Percentiles rank a stretch among this genome's conserved stretches.
Conservation (phyloP, 768 basidiomycete genomes). For the Phanerodontia chrysosporium region DNA sequence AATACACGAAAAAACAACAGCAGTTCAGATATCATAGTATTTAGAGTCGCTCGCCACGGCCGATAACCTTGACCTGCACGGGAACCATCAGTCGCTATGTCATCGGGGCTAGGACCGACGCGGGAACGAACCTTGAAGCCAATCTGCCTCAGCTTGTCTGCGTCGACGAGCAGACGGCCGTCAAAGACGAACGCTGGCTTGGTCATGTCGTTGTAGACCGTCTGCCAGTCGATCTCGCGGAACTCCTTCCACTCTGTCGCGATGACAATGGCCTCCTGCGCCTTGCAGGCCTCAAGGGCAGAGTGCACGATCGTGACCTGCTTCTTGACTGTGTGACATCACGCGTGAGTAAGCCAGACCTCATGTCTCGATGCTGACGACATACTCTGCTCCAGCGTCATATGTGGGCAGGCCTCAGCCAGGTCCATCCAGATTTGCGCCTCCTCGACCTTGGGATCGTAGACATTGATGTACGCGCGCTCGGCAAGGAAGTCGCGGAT, state of each 20-base stretch:
- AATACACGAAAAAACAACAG: background rate
- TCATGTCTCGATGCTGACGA: background rate
- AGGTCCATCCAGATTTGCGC: conserved; percentile 87
- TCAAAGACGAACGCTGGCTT: conserved; percentile 99
- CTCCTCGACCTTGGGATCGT: conserved; percentile 86
- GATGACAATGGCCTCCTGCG: conserved; percentile 90
- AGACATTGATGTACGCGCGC: conserved; percentile 80
- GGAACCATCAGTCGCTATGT: background rate
- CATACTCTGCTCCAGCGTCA: conserved; percentile 65
- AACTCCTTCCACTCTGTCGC: conserved; percentile 99
- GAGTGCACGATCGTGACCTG: conserved; percentile 75
- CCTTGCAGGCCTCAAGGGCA: conserved; percentile 83
- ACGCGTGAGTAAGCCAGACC: background rate
- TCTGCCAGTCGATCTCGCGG: conserved; percentile 84
- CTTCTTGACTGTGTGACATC: conserved; percentile 64
- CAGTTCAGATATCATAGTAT: background rate
- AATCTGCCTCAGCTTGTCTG: conserved; percentile 71
- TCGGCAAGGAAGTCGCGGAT: conserved; percentile 92
- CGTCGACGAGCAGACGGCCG: conserved; percentile 84
- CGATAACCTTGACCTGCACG: conserved; percentile 53
- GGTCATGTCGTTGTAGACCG: conserved; percentile 83
- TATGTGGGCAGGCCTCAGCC: conserved; percentile 59
- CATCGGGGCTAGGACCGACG: background rate
- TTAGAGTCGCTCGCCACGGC: conserved; percentile 35
- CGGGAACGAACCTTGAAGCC: conserved; percentile 73